Evolutionary conservation across 768 basidiomycete species (phyloP).

Genomic region (Rubroboletus satanas): DNA sequence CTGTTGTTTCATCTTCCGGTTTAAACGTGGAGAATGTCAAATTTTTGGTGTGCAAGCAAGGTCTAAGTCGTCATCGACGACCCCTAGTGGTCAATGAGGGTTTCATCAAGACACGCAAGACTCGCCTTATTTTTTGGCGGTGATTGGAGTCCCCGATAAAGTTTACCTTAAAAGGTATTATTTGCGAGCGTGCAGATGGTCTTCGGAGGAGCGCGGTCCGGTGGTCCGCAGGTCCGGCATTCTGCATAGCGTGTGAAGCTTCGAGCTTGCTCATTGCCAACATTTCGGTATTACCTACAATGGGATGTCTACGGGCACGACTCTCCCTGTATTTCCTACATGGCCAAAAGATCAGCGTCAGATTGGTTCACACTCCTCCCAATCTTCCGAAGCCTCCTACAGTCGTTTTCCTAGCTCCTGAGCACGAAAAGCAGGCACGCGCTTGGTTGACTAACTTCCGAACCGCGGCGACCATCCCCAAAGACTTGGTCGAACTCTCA

Average conservation of each 20-base stretch:
- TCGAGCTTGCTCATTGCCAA: background rate
- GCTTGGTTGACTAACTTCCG: conserved; percentile 54
- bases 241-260: background rate
- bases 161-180: no score
- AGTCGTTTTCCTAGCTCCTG: conserved; percentile 32
- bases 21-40: no score
- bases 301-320: background rate
- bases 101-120: no score
- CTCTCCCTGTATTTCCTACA: background rate
- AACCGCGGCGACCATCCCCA: conserved; percentile 40
- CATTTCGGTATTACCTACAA: background rate
- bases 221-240: no score
- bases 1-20: no score
- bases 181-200: no score
- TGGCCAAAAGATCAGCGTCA: background rate
- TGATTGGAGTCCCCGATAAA: no score
- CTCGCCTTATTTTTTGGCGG: no score
- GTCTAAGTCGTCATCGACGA: no score
- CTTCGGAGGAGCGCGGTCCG: no score
- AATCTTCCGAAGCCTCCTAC: conserved; percentile 44
- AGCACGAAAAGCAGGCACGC: conserved; percentile 47
- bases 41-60: no score
- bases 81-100: no score
- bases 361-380: conserved; percentile 29
- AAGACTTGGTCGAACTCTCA: conserved; percentile 51